phyloP scores from a whole-genome alignment of 23 red algal species.

The Chondrus crispus region DNA sequence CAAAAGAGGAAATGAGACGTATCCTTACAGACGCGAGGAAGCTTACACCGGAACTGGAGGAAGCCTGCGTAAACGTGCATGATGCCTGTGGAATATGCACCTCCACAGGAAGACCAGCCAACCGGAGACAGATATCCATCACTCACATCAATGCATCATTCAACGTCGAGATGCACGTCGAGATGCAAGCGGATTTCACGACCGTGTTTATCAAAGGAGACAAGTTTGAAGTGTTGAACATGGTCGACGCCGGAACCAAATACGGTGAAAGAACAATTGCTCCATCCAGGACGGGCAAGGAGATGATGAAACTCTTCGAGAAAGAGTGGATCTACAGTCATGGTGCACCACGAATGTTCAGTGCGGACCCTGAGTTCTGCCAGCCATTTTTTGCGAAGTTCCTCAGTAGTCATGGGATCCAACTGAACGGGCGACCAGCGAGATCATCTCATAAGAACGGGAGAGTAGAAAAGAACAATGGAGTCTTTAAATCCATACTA shows the following conservation, averaged over 20 bases:
- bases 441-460: neutral
- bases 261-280: conserved; percentile 30
- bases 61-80: neutral
- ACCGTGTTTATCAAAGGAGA: neutral
- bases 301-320: neutral
- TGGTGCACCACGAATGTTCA: neutral
- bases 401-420: neutral
- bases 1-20: neutral
- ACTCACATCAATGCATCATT: neutral
- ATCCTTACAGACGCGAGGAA: neutral
- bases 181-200: neutral
- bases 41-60: neutral
- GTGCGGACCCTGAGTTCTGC: neutral
- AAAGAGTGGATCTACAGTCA: conserved; percentile 3
- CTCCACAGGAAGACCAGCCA: neutral
- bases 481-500: neutral
- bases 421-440: neutral
- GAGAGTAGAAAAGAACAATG: neutral
- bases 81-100: neutral
- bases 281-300: neutral
- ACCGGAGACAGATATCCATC: neutral
- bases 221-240: neutral
- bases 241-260: neutral
- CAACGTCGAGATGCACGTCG: neutral
- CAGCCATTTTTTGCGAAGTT: neutral